Conservation (phyloP, 805 yeast genomes). For the Jamesozyma rosinii region DNA sequence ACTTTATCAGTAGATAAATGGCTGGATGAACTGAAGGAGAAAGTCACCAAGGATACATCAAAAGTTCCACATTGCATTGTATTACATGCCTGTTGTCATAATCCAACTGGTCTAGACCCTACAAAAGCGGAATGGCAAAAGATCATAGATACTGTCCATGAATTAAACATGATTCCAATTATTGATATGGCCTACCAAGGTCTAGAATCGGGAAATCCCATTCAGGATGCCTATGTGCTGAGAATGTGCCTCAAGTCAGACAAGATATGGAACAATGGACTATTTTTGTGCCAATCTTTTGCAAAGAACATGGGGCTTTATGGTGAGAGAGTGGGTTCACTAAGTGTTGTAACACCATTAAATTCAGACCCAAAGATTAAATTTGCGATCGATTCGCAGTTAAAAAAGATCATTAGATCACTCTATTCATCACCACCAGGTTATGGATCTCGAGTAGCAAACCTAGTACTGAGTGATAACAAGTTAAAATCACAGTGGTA, state of each 20-base stretch:
- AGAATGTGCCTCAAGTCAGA: constrained; percentile 27
- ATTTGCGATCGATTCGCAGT: constrained; percentile 58
- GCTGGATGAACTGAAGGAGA: constrained; percentile 43
- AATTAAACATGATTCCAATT: constrained; percentile 61
- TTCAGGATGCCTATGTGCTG: constrained; percentile 55
- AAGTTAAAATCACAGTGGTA: constrained; percentile 67
- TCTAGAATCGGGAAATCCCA: constrained; percentile 76
- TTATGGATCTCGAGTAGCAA: constrained; percentile 86
- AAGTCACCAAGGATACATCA: constrained; percentile 32
- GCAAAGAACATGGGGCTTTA: constrained; percentile 93
- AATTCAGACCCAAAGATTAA: constrained; percentile 39
- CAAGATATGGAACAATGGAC: constrained; percentile 36
- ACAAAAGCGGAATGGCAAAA: constrained; percentile 69
- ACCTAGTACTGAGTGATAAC: constrained; percentile 56
- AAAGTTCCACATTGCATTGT: constrained; percentile 43
- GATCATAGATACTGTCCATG: constrained; percentile 54
- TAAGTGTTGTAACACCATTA: constrained; percentile 47
- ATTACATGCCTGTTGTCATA: constrained; percentile 92
- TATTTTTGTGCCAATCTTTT: constrained; percentile 76
- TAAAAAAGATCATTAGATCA: constrained; percentile 76
- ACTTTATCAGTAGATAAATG: constrained; percentile 58
- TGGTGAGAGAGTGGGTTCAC: constrained; percentile 89
- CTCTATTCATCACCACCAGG: constrained; percentile 90
- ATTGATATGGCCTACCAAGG: constrained; percentile 96
- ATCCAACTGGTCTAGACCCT: constrained; percentile 94